Base-by-base conservation (phyloP, 2,329 filamentous ascomycete species). In the Pestalotiopsis sp. region DNA sequence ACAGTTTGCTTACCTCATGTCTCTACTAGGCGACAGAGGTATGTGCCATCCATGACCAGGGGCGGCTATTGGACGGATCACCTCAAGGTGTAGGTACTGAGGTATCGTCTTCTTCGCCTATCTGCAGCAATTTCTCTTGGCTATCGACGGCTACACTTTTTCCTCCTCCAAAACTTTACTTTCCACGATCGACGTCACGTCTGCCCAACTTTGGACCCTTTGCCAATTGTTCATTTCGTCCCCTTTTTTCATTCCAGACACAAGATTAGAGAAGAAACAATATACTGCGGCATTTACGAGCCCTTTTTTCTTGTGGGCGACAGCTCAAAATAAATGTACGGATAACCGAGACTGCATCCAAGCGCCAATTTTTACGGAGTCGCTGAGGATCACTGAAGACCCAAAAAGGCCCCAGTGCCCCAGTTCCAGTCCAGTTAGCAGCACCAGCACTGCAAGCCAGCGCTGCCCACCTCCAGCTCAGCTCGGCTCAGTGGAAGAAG, bases 291-390 rank as follows among this genome's bases (percentile, higher is more conserved):
- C 59, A 62, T 62, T 62, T 62, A 59, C 23, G 56, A 36, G 23
- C 14, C 17, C 17, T 52, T 62, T 62, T 20, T 39, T 23, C 59
- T 62, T 17, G 31, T 27, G 59, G 17, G 27, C 17, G 45, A n/a
- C 17, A 52, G 17, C 45, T 52, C 20, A 4, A 52, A 36, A 36
- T 62, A 39, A 41, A 62, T 62, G 59, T 62, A 20, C 31, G 31
- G 31, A 36, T 36, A 62, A n/a, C 59, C 59, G 59, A 62, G 59
- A 31, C 59, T 62, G 59, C 59, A 39, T 62, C 59, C n/a, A 62
- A 62, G 59, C 59, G 59, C 59, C 59, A 62, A 62, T 20, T 52
- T 52, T 52, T 52, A 52, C 45, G 45, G 45, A 52, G 45, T 52
- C 45, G 17, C 17, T 52, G n/a, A 52, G 45, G 45, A 52, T 52